phyloP scores from a whole-genome alignment of 257 asterid genomes.

The Solanum etuberosum region DNA sequence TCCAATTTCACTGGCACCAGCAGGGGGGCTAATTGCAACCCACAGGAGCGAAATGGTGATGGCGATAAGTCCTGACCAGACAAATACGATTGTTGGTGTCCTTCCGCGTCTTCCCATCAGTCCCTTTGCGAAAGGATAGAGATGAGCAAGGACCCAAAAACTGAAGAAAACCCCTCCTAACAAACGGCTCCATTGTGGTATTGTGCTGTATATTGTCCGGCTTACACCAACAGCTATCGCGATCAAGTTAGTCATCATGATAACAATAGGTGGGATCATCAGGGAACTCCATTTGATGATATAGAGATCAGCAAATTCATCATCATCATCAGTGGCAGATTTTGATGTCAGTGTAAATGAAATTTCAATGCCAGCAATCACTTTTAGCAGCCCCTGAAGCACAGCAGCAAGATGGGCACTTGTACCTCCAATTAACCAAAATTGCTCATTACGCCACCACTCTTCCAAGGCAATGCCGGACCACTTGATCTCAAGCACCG shows the following conservation, averaged over 20 bases:
- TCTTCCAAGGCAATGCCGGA: slow-evolving; percentile 67
- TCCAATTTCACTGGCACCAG: slow-evolving; percentile 45
- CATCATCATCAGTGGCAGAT: slow-evolving; percentile 69
- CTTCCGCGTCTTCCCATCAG: slow-evolving; percentile 79
- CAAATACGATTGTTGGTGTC: slow-evolving; percentile 74
- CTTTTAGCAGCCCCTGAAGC: slow-evolving; percentile 73
- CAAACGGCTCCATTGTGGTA: slow-evolving; percentile 87
- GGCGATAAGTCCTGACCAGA: slow-evolving; percentile 84
- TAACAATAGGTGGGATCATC: slow-evolving; percentile 65
- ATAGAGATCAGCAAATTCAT: slow-evolving; percentile 62
- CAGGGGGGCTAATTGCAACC: slow-evolving; percentile 73
- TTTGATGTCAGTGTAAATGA: slow-evolving; percentile 75
- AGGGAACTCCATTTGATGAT: slow-evolving; percentile 53
- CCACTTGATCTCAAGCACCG: slow-evolving; percentile 81
- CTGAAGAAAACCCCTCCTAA: slow-evolving; percentile 85
- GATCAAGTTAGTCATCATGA: slow-evolving; percentile 64
- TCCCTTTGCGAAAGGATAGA: slow-evolving; percentile 76
- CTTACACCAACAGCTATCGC: slow-evolving; percentile 76
- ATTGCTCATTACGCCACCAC: slow-evolving; percentile 93
- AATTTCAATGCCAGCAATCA: slow-evolving; percentile 75
- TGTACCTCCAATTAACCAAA: slow-evolving; percentile 82
- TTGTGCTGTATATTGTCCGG: slow-evolving; percentile 64
- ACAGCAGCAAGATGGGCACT: slow-evolving; percentile 90
- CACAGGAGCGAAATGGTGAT: slow-evolving; percentile 68
- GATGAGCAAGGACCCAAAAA: slow-evolving; percentile 81